Conservation (phyloP, 1,284 basidiomycete species). For the Cryptococcus sp. region DNA sequence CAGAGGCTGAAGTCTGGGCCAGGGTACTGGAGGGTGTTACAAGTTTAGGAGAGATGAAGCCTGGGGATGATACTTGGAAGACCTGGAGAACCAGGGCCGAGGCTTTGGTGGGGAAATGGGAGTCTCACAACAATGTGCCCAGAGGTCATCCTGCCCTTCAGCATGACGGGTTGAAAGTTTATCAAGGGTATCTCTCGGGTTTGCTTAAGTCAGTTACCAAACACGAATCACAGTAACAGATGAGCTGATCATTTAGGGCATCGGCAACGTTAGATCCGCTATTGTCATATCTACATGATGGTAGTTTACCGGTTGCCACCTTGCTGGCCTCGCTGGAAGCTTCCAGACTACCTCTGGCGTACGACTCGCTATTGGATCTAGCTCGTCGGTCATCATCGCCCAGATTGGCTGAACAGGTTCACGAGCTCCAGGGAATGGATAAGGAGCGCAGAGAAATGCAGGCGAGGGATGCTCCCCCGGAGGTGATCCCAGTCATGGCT, state of each 20-base stretch:
- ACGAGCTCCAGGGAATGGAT: constrained; percentile 22
- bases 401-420: constrained; percentile 19
- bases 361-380: constrained; percentile 21
- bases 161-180: constrained; percentile 38
- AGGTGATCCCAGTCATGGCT: constrained; percentile 36
- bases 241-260: constrained; percentile 17
- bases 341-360: constrained; percentile 25
- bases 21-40: constrained; percentile 38
- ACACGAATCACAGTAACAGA: neutral
- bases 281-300: constrained; percentile 24
- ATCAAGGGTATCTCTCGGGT: constrained; percentile 43
- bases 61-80: constrained; percentile 5
- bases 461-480: constrained; percentile 24
- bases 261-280: constrained; percentile 24
- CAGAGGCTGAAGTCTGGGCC: constrained; percentile 41
- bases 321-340: constrained; percentile 24
- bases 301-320: constrained; percentile 11
- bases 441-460: constrained; percentile 24
- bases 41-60: constrained; percentile 13
- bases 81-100: constrained; percentile 23
- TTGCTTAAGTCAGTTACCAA: constrained; percentile 27
- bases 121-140: constrained; percentile 9
- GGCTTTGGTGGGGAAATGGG: constrained; percentile 31
- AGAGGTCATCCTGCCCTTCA: constrained; percentile 12
- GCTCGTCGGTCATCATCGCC: constrained; percentile 15